A percentile compares a stretch with the other conserved stretches of the same genome.
Evolutionary conservation across 2,329 filamentous ascomycete genomes (phyloP).

Genomic region (Sporothrix euskadiensis): DNA sequence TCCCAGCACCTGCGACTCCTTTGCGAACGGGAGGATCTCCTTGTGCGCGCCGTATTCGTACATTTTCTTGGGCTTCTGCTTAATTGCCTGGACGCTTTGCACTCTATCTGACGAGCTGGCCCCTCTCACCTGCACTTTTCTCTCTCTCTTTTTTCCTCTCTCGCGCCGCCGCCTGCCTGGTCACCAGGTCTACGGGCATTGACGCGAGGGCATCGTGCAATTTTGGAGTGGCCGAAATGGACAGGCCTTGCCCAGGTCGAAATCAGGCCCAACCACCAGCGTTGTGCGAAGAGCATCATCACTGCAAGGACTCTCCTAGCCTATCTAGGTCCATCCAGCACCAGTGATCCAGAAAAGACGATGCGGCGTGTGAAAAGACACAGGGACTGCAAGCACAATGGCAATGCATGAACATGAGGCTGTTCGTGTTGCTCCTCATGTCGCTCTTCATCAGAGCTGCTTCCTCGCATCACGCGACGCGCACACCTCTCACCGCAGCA

Average conservation of each 20-base stretch:
- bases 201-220: conserved; percentile 39
- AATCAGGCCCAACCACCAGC: background rate
- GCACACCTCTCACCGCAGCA: background rate
- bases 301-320: conserved; percentile 11
- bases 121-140: background rate
- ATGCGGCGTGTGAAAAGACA: conserved; percentile 13
- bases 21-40: conserved; percentile 5
- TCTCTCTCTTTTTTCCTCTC: background rate
- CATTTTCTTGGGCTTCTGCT: background rate
- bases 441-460: background rate
- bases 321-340: background rate
- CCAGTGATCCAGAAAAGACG: background rate
- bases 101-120: background rate
- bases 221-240: conserved; percentile 40
- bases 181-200: conserved; percentile 23
- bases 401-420: conserved; percentile 11
- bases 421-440: background rate
- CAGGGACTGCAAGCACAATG: background rate
- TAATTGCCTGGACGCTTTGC: background rate
- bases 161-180: background rate
- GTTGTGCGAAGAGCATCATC: background rate
- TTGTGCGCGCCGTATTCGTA: conserved; percentile 10
- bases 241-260: background rate
- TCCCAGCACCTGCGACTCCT: conserved; percentile 8
- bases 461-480: conserved; percentile 9